Evolutionary conservation across 345 rosid species (phyloP).

Genomic region (Syzygium grande): DNA sequence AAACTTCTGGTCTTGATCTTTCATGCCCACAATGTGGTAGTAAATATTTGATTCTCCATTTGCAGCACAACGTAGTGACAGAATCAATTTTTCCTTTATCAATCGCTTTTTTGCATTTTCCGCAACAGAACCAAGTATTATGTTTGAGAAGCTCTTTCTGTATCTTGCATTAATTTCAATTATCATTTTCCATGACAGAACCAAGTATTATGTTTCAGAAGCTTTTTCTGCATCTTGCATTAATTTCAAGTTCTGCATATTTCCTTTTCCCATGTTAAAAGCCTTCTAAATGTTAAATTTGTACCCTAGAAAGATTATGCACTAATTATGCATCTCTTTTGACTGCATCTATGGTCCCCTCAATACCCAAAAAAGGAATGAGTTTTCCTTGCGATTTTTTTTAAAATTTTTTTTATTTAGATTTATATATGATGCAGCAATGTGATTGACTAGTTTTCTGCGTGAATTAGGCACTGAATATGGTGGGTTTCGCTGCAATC

Average conservation of each 20-base stretch:
- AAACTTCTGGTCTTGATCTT: slow-evolving; percentile 25
- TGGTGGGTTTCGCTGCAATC: slow-evolving; percentile 62
- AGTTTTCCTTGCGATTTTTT: background rate
- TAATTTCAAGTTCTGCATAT: background rate
- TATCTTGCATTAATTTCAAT: background rate
- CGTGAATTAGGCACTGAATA: slow-evolving; percentile 34
- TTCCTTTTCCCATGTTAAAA: background rate
- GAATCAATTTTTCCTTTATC: background rate
- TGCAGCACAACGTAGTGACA: background rate
- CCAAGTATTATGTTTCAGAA: background rate
- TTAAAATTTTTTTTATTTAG: background rate
- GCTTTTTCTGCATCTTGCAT: background rate
- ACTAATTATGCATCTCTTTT: background rate
- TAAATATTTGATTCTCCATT: background rate
- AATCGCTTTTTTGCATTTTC: background rate
- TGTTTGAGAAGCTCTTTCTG: background rate
- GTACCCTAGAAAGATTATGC: background rate
- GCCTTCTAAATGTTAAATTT: background rate
- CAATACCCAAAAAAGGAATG: background rate
- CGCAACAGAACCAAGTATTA: background rate
- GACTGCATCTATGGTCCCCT: background rate
- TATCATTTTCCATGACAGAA: background rate
- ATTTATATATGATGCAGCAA: background rate
- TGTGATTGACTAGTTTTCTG: slow-evolving; percentile 8
- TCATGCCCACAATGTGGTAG: slow-evolving; percentile 90